A percentile compares a stretch with the other conserved stretches of the same genome.
Conservation (phyloP, 2,329 filamentous ascomycete species). For the Sordariomycetes sp. region DNA sequence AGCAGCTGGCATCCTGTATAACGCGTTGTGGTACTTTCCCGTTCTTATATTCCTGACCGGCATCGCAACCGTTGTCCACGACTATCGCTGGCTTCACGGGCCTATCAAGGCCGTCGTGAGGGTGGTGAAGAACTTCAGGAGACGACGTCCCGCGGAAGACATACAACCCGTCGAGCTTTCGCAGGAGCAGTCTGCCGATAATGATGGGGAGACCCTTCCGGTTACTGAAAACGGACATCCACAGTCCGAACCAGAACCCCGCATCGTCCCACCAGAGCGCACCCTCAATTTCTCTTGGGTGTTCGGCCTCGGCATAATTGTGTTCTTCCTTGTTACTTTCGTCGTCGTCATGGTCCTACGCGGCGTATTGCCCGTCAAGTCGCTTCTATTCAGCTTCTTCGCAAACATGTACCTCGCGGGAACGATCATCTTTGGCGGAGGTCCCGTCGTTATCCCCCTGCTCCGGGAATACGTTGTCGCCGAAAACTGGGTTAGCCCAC, state of each 20-base stretch:
- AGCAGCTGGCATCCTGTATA: constrained; percentile 58
- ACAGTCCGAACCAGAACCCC: constrained; percentile 12
- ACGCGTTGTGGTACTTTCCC: constrained; percentile 66
- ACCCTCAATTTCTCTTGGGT: constrained; percentile 32
- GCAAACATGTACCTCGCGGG: constrained; percentile 65
- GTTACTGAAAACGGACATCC: constrained; percentile 5
- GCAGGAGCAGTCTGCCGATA: neutral
- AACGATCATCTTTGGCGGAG: constrained; percentile 56
- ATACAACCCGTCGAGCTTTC: neutral
- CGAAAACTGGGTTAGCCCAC: constrained; percentile 57
- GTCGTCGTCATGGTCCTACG: constrained; percentile 41
- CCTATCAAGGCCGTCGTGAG: constrained; percentile 6
- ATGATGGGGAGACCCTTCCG: neutral
- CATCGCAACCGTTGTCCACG: constrained; percentile 39
- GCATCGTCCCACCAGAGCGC: constrained; percentile 17
- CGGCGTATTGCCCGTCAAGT: constrained; percentile 23
- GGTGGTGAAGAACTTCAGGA: neutral
- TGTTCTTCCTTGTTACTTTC: constrained; percentile 44
- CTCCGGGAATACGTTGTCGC: constrained; percentile 52
- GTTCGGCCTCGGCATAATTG: constrained; percentile 27
- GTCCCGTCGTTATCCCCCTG: constrained; percentile 54
- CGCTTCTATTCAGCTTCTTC: constrained; percentile 50
- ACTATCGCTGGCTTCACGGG: constrained; percentile 39
- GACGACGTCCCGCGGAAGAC: neutral
- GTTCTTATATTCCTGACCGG: constrained; percentile 49